Conservation (phyloP, 768 basidiomycete genomes). For the Serendipita indica region DNA sequence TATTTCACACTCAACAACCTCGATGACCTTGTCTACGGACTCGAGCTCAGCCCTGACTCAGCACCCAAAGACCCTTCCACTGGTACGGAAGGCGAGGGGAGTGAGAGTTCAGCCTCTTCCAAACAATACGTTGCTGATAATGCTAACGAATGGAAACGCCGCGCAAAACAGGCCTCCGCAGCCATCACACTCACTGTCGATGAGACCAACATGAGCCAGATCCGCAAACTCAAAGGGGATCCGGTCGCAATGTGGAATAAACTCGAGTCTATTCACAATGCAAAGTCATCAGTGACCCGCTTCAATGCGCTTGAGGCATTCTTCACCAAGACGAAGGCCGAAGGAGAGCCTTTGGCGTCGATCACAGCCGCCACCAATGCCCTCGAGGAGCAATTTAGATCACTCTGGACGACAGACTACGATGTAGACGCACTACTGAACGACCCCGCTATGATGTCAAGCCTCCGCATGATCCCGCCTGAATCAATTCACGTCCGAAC, state of each 20-base stretch:
- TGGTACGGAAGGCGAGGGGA: no score
- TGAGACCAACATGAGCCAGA: not conserved
- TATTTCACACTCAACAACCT: not conserved
- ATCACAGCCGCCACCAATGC: conserved; percentile 8
- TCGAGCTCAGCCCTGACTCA: not conserved
- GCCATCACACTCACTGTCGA: conserved; percentile 1
- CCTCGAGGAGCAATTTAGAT: conserved; percentile 13
- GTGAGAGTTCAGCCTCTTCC: no score
- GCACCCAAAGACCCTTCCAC: not conserved
- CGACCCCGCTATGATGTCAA: not conserved
- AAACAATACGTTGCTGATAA: no score
- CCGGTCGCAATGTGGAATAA: conserved; percentile 13
- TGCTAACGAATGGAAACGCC: not conserved
- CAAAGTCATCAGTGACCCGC: conserved; percentile 13
- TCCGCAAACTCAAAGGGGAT: not conserved
- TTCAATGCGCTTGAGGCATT: conserved; percentile 15
- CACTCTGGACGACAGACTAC: conserved; percentile 10
- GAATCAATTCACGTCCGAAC: not conserved
- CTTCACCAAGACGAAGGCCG: conserved; percentile 13
- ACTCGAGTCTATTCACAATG: conserved; percentile 13
- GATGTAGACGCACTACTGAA: not conserved
- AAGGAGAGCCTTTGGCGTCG: conserved; percentile 13
- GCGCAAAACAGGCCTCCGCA: not conserved
- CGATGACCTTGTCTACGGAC: not conserved
- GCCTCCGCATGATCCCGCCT: not conserved